Percentiles rank a stretch among this genome's conserved stretches.
phyloP scores from a whole-genome alignment of 176 grass and related monocot genomes.

The Pontederia paniculata region DNA sequence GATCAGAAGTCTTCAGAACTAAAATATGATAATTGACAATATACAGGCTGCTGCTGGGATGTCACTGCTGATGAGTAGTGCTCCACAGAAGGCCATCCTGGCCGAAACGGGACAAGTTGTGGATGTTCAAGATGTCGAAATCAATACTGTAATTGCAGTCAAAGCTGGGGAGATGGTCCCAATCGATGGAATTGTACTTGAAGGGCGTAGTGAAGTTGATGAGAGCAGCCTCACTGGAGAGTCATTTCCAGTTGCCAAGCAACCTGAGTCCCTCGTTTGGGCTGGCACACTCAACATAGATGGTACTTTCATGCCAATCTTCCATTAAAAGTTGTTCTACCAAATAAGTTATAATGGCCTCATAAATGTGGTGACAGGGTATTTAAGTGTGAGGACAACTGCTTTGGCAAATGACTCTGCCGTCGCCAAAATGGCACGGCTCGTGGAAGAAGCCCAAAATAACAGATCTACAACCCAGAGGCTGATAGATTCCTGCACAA shows the following conservation, averaged over 20 bases:
- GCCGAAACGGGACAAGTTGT: slow-evolving; percentile 32
- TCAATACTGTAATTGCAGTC: slow-evolving; percentile 34
- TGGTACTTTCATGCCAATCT: slow-evolving; percentile 19
- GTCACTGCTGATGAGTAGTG: slow-evolving; percentile 40
- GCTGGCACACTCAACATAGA: slow-evolving; percentile 66
- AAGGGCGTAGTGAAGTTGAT: slow-evolving; percentile 50
- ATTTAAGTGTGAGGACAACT: slow-evolving; percentile 44
- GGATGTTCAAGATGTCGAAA: slow-evolving; percentile 11
- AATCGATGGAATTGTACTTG: slow-evolving; percentile 50
- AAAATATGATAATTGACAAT: not conserved
- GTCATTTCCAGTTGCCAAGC: slow-evolving; percentile 54
- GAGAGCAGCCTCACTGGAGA: slow-evolving; percentile 80
- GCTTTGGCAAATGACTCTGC: slow-evolving; percentile 51
- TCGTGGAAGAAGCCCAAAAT: slow-evolving; percentile 61
- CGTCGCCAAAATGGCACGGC: slow-evolving; percentile 59
- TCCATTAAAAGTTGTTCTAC: not conserved
- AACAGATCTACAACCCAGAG: slow-evolving; percentile 49
- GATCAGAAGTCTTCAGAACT: not conserved
- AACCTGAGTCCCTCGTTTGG: slow-evolving; percentile 35
- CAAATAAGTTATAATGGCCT: not conserved
- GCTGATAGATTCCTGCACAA: slow-evolving; percentile 54
- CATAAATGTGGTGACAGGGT: slow-evolving; percentile 27
- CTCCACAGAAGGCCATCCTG: slow-evolving; percentile 41
- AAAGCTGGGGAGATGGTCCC: slow-evolving; percentile 57
- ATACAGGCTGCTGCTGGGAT: slow-evolving; percentile 43